These are phyloP conservation scores for Pseudomassariella vexata DNA, from an alignment of 2,329 filamentous ascomycete species.

Conservation along the genomic window DNA sequence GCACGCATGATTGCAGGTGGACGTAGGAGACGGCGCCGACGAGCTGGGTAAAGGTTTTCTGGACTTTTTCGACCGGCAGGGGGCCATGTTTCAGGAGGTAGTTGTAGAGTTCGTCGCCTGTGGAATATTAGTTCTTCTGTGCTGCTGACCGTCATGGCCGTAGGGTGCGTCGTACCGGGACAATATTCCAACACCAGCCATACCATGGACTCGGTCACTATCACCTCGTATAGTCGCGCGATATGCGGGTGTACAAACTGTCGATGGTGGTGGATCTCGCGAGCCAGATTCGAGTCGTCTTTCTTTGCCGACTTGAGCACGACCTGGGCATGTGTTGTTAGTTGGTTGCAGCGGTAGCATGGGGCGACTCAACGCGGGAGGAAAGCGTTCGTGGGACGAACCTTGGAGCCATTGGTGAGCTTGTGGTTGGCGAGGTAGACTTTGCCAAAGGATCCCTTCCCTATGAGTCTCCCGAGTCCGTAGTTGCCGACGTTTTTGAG, in stretches of 20 bases:
- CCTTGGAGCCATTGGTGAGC: conserved; percentile 97
- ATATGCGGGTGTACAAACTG: conserved; percentile 98
- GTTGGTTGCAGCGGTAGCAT: conserved; percentile 1
- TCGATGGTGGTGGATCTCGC: conserved; percentile 97
- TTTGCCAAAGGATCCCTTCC: conserved; percentile 97
- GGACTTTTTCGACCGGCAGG: conserved; percentile 77
- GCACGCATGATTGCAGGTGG: conserved; percentile 90
- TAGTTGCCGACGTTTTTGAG: conserved; percentile 94
- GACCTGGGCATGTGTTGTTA: conserved; percentile 50
- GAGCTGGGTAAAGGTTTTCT: conserved; percentile 92
- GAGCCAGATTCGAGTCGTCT: conserved; percentile 88
- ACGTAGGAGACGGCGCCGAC: conserved; percentile 94
- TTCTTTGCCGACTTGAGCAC: conserved; percentile 98
- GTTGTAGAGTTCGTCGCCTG: conserved; percentile 95
- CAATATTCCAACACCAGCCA: conserved; percentile 98
- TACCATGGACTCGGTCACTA: conserved; percentile 89
- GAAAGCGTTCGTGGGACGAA: conserved; percentile 37
- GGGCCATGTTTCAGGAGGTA: conserved; percentile 85
- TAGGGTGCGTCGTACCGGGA: conserved; percentile 54
- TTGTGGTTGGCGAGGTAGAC: conserved; percentile 96
- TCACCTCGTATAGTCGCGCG: conserved; percentile 92
- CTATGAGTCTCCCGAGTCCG: conserved; percentile 82
- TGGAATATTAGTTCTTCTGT: conserved; percentile 18
- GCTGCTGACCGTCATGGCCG: conserved; percentile 1
- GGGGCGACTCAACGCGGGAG: no score